Conservation (phyloP, 1,284 basidiomycete genomes). For the Mycosarcoma mackinlayi region DNA sequence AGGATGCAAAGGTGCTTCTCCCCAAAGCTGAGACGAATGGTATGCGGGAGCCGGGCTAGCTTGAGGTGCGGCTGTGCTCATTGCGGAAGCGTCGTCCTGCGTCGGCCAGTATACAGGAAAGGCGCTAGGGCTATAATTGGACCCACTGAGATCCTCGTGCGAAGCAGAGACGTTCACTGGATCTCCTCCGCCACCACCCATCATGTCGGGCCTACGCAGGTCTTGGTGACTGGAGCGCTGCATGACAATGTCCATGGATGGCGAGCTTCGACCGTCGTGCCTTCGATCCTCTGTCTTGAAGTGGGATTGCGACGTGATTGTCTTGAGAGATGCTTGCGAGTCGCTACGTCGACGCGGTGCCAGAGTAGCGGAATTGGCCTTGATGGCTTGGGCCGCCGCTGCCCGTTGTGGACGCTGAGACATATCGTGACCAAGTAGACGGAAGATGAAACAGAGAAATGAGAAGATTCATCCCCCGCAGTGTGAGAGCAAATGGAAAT, state of each 20-base stretch:
- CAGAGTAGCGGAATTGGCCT: constrained; percentile 25
- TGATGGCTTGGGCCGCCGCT: constrained; percentile 37
- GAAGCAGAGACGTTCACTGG: background rate
- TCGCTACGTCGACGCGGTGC: constrained; percentile 33
- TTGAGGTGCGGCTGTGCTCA: constrained; percentile 3
- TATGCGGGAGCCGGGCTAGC: constrained; percentile 2
- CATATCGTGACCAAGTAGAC: constrained; percentile 4
- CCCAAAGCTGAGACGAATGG: constrained; percentile 24
- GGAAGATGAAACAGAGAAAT: constrained; percentile 2
- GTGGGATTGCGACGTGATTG: constrained; percentile 30
- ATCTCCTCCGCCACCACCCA: background rate
- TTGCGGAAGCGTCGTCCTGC: constrained; percentile 11
- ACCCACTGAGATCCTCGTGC: constrained; percentile 1
- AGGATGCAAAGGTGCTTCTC: background rate
- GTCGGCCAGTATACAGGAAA: constrained; percentile 23
- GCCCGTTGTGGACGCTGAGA: constrained; percentile 41
- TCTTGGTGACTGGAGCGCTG: constrained; percentile 31
- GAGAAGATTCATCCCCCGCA: constrained; percentile 11
- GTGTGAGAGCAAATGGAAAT: constrained; percentile 1
- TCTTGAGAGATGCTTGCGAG: constrained; percentile 26
- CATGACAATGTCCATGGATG: constrained; percentile 39
- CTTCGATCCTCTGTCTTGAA: constrained; percentile 23
- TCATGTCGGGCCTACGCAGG: constrained; percentile 16
- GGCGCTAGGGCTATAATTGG: constrained; percentile 4
- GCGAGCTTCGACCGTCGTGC: constrained; percentile 11